A percentile compares a stretch with the other conserved stretches of the same genome.
phyloP scores from a whole-genome alignment of 495 filamentous ascomycete species.

The Penicillium dipodomyicola region DNA sequence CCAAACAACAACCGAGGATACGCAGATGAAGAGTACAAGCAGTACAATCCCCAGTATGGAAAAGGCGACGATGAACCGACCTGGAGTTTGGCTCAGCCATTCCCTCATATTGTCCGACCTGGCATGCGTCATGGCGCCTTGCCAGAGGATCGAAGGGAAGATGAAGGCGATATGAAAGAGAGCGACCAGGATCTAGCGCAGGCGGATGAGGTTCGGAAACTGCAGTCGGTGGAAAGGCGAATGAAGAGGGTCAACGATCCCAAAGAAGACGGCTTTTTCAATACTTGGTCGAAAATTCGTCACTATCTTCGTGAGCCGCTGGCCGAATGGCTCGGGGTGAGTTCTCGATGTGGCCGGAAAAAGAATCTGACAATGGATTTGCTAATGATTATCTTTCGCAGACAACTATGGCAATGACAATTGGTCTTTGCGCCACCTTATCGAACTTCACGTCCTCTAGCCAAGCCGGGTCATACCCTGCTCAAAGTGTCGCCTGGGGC shows the following conservation, averaged over 20 bases:
- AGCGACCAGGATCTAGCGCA: not conserved
- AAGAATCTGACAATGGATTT: not conserved
- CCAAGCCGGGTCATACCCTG: constrained; percentile 15
- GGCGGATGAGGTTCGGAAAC: not conserved
- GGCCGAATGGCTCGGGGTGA: constrained; percentile 31
- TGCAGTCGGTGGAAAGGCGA: not conserved
- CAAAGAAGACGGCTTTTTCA: constrained; percentile 20
- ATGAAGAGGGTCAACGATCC: constrained; percentile 1
- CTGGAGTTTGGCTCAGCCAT: constrained; percentile 10
- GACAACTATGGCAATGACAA: constrained; percentile 24
- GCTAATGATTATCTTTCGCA: not conserved
- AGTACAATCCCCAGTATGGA: constrained; percentile 9
- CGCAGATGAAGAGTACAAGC: constrained; percentile 1
- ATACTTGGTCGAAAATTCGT: constrained; percentile 23
- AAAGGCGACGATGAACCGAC: constrained; percentile 5
- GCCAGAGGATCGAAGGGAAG: constrained; percentile 14
- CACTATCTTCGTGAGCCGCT: constrained; percentile 21
- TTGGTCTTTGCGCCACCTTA: constrained; percentile 25
- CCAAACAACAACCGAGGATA: constrained; percentile 7
- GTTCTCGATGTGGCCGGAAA: not conserved
- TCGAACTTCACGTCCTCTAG: constrained; percentile 6
- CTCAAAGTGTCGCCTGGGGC: constrained; percentile 29
- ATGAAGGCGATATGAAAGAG: not conserved
- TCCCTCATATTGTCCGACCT: constrained; percentile 16
- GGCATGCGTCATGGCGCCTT: constrained; percentile 19